Base-by-base conservation (phyloP, 768 basidiomycete species). In the Phanerochaete sordida region DNA sequence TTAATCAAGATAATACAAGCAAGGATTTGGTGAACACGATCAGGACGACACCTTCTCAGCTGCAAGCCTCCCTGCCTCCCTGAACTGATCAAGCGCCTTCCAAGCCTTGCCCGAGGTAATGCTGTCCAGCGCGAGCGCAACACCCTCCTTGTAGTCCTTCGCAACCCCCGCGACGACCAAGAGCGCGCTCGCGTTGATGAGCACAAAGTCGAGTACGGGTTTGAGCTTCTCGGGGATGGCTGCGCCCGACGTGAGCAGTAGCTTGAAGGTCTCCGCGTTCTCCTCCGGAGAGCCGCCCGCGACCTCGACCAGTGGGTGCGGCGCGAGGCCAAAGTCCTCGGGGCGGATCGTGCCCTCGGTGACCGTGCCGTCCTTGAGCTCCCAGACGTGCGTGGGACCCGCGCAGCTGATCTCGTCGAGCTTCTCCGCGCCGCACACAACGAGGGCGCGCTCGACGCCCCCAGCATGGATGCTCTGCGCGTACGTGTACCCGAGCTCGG, bases 351-450 rank as follows among this genome's bases (percentile, higher is more conserved):
- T 79, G 31, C 73, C 76, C 65, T 86, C 81, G 0, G 79, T 82
- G 68, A 97, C 85, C 35, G 74, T 65, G 35, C 88, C 91, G 24
- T 91, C 77, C 45, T 79, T 79, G 62, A 96, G 83, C 59, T 90
- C 86, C 95, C 94, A 91, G 35, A 83, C 88, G 74, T 82, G 82
- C 9, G 95, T 95, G 15, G 88, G 85, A 1, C 96, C 97, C 0
- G 93, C 95, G 66, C 93, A 95, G 71, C 90, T 93, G 70, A 99
- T 93, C 78, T 98, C 96, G 73, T 98, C 96, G 44, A 99, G 78
- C 1, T 84, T 84, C 70, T 98, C 97, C 37, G 82, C 84, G 1
- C 96, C 96, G 66, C 95, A 98, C 0, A 99, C 96, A 23, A 99
- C 94, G 58, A 95, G 75, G 0, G 94, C 96, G 33, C 91, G 84